phyloP scores from a whole-genome alignment of 108 stramenopile species.

The Skeletonema menzelii region DNA sequence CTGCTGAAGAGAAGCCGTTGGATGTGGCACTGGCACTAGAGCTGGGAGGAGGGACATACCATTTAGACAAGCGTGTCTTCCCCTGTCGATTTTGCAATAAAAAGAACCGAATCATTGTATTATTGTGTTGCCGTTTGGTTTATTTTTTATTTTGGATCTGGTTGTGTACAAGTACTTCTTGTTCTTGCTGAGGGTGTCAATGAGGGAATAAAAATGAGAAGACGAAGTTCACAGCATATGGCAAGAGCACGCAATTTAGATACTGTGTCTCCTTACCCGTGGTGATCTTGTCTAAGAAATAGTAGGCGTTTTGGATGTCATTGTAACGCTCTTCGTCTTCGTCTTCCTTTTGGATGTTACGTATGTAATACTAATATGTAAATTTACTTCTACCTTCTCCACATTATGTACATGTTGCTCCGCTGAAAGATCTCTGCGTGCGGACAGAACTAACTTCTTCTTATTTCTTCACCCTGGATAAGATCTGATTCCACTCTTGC shows the following conservation, averaged over 20 bases:
- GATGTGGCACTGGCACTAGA: conserved; percentile 31
- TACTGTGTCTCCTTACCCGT: too few relatives aligned
- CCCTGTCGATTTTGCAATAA: conserved; percentile 99
- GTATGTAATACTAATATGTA: too few relatives aligned
- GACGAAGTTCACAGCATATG: too few relatives aligned
- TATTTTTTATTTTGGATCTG: neutral
- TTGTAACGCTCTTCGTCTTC: too few relatives aligned
- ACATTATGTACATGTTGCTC: too few relatives aligned
- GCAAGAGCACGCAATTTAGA: too few relatives aligned
- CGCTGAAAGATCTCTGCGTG: too few relatives aligned
- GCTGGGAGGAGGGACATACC: conserved; percentile 85
- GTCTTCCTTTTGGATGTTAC: too few relatives aligned
- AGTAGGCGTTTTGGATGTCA: too few relatives aligned
- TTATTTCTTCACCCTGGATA: conserved; percentile 54
- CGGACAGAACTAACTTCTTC: too few relatives aligned
- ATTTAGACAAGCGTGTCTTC: conserved; percentile 99
- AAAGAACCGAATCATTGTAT: conserved; percentile 97
- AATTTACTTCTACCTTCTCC: too few relatives aligned
- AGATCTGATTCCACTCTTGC: conserved; percentile 62
- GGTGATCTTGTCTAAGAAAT: too few relatives aligned
- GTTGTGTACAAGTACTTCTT: neutral
- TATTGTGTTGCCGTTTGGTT: neutral
- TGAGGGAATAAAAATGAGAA: neutral
- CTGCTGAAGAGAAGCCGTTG: conserved; percentile 21
- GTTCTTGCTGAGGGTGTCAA: neutral